Evolutionary conservation across 768 basidiomycete species (phyloP), one percentile per base, ranked within the genome.

Genomic region (Tulasnella sp.): DNA sequence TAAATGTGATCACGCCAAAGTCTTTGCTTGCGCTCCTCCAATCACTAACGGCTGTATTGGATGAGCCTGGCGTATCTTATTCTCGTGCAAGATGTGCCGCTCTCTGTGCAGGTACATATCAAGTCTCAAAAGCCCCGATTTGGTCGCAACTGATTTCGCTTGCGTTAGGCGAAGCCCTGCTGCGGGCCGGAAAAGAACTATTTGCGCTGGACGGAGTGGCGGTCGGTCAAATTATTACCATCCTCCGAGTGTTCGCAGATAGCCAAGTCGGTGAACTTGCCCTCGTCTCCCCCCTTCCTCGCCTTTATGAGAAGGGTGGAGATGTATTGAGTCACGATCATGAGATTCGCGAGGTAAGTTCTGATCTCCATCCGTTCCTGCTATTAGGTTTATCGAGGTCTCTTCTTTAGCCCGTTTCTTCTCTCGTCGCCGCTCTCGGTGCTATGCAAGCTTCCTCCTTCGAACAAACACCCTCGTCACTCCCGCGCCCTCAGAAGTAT

Each of bases 31-130:
- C 90, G 9, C 89, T 98, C 39, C 87, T 98, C 35, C 90, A 92
- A 80, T 92, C 95, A 0, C 94, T 98, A 83, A 90, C 91, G 3
- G 87, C 91, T 0, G 96, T 97, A 3, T 86, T 98, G 26, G 93
- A 95, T 82, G 95, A 96, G 82, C 94, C 96, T 77, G 93, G 92
- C 70, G 93, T 94, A 2, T 94, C 94, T 5, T 90, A 92, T 80
- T 90, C 91, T n/a, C 89, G 94, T 23, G 94, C 92, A 2, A 91
- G 93, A 83, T 88, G 90, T 70, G 93, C 94, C 0, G 93, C 91
- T 0, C 84, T 93, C 13, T 93, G 93, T 83, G 92, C 93, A 13
- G 91, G 90, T 6, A 94, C 95, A 83, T 92, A 11, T 85, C 0
- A 88, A 95, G 83, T 91, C 93, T 78, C 82, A 6, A 16, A 57